These are phyloP conservation scores for Lachancea sp. DNA, from an alignment of 805 yeast species.

Conservation along the genomic window DNA sequence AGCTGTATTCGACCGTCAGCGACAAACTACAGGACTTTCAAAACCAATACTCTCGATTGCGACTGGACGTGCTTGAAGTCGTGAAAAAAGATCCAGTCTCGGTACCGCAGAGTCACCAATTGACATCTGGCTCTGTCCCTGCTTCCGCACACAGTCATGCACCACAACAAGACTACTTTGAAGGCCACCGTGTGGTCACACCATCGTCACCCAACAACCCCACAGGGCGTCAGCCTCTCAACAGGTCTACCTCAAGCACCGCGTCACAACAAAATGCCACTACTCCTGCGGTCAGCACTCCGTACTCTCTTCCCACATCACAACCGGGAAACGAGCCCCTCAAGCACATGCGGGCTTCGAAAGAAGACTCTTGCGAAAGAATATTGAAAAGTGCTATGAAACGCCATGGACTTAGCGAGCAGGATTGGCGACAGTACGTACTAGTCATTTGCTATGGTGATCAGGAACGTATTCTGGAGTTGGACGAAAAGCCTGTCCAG, in stretches of 20 bases:
- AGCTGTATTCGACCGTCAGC: constrained; percentile 22
- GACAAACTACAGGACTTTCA: constrained; percentile 29
- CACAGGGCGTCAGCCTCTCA: neutral
- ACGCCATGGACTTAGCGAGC: constrained; percentile 67
- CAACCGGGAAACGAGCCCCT: constrained; percentile 51
- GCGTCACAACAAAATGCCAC: constrained; percentile 11
- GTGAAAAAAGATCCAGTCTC: constrained; percentile 15
- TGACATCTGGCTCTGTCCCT: neutral
- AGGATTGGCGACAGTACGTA: constrained; percentile 85
- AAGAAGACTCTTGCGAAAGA: constrained; percentile 86
- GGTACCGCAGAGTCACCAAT: constrained; percentile 6
- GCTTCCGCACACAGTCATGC: constrained; percentile 6
- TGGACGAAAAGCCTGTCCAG: constrained; percentile 82
- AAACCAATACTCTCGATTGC: constrained; percentile 24
- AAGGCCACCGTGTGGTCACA: constrained; percentile 13
- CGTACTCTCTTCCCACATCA: constrained; percentile 17
- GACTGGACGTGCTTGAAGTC: constrained; percentile 28
- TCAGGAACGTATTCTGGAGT: constrained; percentile 72
- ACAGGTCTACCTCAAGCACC: constrained; percentile 7
- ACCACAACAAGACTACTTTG: constrained; percentile 19
- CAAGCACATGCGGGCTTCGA: constrained; percentile 75
- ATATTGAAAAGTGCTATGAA: constrained; percentile 84
- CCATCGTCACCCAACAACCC: constrained; percentile 5
- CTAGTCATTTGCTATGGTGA: constrained; percentile 87
- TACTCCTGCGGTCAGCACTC: constrained; percentile 12